Base-by-base conservation (phyloP, 495 filamentous ascomycete species). In the Rhizodiscina lignyota region DNA sequence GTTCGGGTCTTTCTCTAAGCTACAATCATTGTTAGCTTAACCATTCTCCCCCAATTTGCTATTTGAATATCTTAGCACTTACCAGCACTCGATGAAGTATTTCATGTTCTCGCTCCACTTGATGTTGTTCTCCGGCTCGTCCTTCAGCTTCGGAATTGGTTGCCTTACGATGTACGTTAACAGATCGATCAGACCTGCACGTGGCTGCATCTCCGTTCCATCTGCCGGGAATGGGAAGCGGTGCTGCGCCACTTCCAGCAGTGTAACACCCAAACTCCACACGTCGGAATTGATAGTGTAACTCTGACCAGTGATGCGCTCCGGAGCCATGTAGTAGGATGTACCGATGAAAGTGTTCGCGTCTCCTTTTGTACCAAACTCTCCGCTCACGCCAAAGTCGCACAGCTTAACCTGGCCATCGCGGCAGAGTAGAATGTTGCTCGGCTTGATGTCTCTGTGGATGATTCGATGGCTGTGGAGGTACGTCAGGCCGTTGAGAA, bases 41-140 rank as follows among this genome's bases (percentile, higher is more conserved):
- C 12, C 2, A n/a, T n/a, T n/a, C n/a, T n/a, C n/a, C n/a, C n/a
- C n/a, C n/a, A n/a, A n/a, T n/a, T n/a, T n/a, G n/a, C n/a, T n/a
- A 31, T 21, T 13, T 18, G 35, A 21, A 12, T 29, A 30, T 28
- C 18, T 11, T 4, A 19, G 17, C 15, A 81, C 83, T 53, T 76
- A 96, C 89, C 91, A 96, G 73, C 85, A 94, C 58, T 92, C 85
- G 54, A 97, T 94, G 45, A 96, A 97, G 54, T 93, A 94, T 52
- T 97, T 97, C 59, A 97, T 96, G 43, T 75, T 89, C 46, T 85
- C 79, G 44, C 79, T 89, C 89, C 89, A 96, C 51, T 70, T 76
- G 47, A 96, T 91, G 27, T 70, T 67, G 37, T 60, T 63, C 12
- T 72, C 61, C 13, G 81, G 81, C 58, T 97, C 89, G 48, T 97